phyloP scores from a whole-genome alignment of 768 basidiomycete genomes.

The Suillus paluster region DNA sequence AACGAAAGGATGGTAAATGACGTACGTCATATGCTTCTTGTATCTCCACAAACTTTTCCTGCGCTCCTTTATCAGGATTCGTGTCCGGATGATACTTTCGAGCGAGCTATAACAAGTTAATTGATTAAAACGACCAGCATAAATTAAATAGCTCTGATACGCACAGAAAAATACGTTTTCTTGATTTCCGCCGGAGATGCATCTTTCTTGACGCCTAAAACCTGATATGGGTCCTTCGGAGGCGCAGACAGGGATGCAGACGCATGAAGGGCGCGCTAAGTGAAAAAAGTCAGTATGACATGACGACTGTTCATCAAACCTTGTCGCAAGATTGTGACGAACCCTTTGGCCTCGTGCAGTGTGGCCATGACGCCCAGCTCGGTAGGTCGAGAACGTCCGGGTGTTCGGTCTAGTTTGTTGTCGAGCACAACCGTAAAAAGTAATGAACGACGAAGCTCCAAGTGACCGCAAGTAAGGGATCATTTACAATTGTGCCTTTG shows the following conservation, averaged over 20 bases:
- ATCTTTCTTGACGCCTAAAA: conserved; percentile 87
- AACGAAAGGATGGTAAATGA: conserved; percentile 16
- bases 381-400: conserved; percentile 46
- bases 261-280: conserved; percentile 77
- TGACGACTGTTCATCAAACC: conserved; percentile 37
- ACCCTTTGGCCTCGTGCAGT: conserved; percentile 20
- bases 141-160: conserved; percentile 33
- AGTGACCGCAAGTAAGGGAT: conserved; percentile 53
- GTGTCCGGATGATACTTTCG: conserved; percentile 99
- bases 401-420: conserved; percentile 30
- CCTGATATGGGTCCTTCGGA: conserved; percentile 85
- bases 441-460: conserved; percentile 55
- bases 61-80: conserved; percentile 88
- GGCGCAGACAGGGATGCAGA: conserved; percentile 55
- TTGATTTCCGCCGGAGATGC: conserved; percentile 90
- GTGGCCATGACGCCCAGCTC: conserved; percentile 40
- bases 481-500: conserved; percentile 40
- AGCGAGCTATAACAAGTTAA: conserved; percentile 70
- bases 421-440: conserved; percentile 61
- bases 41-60: conserved; percentile 95
- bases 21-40: conserved; percentile 96
- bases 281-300: conserved; percentile 24
- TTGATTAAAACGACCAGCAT: conserved; percentile 18
- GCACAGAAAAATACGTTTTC: conserved; percentile 94
- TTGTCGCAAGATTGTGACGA: conserved; percentile 35